These are phyloP conservation scores for Panicum miliaceum DNA, from an alignment of 176 grass and related monocot genomes.

Conservation along the genomic window DNA sequence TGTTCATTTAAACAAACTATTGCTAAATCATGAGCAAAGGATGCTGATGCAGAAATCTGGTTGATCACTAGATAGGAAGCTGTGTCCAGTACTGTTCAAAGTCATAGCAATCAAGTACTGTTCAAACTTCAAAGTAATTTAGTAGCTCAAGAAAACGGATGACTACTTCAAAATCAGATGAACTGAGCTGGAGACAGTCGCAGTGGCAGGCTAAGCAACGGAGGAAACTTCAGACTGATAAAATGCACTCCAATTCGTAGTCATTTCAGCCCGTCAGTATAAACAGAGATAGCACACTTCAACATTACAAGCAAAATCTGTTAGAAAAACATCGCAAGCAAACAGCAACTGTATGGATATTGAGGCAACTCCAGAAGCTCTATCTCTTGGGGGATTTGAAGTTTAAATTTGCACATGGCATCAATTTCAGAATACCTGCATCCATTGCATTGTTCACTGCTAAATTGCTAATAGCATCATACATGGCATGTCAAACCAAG, in stretches of 20 bases:
- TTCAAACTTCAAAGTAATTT: neutral
- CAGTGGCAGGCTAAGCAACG: neutral
- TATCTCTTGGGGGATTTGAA: neutral
- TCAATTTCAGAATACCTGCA: neutral
- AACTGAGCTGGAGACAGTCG: neutral
- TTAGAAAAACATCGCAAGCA: neutral
- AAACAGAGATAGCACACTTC: neutral
- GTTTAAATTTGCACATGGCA: neutral
- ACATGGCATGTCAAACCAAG: neutral
- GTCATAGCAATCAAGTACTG: neutral
- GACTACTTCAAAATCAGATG: neutral
- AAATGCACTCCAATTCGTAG: neutral
- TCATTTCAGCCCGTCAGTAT: neutral
- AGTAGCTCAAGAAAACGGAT: neutral
- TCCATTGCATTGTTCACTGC: conserved; percentile 29
- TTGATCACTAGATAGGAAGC: neutral
- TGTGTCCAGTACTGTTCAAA: neutral
- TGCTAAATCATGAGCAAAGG: neutral
- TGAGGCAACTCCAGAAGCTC: neutral
- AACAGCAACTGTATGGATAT: neutral
- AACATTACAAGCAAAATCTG: neutral
- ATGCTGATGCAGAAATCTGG: neutral
- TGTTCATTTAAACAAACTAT: neutral
- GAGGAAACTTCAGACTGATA: neutral
- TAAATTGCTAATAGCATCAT: neutral